These are phyloP conservation scores for Prunus mira DNA, from an alignment of 306 rosid species.

Conservation along the genomic window DNA sequence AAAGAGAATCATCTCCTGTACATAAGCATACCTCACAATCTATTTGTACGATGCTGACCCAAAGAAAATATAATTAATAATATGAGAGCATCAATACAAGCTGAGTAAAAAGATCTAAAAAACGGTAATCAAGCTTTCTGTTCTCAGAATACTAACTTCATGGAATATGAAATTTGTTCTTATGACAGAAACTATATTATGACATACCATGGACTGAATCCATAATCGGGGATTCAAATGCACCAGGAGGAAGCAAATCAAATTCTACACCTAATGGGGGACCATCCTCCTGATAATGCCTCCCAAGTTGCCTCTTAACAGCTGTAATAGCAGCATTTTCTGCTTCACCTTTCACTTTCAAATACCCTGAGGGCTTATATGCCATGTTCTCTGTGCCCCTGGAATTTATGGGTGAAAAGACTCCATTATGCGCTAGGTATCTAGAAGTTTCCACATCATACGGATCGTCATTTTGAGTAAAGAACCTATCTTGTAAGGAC, in stretches of 20 bases:
- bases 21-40: background rate
- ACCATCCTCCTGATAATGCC: constrained; percentile 73
- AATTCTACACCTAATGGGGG: constrained; percentile 83
- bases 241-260: constrained; percentile 90
- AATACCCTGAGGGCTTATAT: constrained; percentile 89
- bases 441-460: constrained; percentile 62
- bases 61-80: background rate
- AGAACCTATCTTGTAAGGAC: constrained; percentile 58
- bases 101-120: background rate
- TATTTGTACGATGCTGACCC: background rate
- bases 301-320: constrained; percentile 91
- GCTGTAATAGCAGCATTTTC: constrained; percentile 98
- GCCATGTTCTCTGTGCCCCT: constrained; percentile 46
- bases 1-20: background rate
- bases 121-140: background rate
- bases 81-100: constrained; percentile 1
- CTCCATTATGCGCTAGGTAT: constrained; percentile 44
- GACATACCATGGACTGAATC: constrained; percentile 65
- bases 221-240: constrained; percentile 64
- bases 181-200: background rate
- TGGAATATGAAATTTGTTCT: background rate
- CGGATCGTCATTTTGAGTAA: constrained; percentile 65
- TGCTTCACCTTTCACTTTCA: constrained; percentile 92
- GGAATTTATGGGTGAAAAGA: constrained; percentile 56
- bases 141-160: background rate